Percentiles rank a stretch among this genome's conserved stretches.
Evolutionary conservation across 306 rosid genomes (phyloP).

Genomic region (Cotoneaster glaucophyllus): DNA sequence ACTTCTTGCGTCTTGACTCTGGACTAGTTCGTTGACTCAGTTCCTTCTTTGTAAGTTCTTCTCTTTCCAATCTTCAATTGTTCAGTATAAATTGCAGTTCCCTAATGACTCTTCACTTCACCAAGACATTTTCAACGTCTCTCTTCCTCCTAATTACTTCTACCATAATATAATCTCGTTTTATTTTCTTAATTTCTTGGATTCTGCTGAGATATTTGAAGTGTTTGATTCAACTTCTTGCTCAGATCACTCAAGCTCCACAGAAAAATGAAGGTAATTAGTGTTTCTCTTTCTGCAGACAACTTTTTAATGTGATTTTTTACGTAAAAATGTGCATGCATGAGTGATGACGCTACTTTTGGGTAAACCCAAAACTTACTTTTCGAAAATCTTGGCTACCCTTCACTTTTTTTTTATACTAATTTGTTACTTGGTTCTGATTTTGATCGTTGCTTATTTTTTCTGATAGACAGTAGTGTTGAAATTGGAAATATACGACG

Average conservation of each 20-base stretch:
- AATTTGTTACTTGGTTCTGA: neutral
- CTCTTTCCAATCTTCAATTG: neutral
- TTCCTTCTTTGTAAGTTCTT: neutral
- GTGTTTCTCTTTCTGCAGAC: neutral
- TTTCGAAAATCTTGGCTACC: neutral
- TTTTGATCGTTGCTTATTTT: neutral
- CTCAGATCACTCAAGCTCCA: neutral
- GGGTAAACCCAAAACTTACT: neutral
- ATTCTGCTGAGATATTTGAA: neutral
- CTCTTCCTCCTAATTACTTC: neutral
- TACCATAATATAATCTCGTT: neutral
- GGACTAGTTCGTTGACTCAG: neutral
- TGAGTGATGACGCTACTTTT: neutral
- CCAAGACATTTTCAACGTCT: neutral
- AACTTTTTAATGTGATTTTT: neutral
- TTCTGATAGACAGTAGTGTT: slow-evolving; percentile 54
- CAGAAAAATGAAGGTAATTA: slow-evolving; percentile 29
- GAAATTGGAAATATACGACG: slow-evolving; percentile 41
- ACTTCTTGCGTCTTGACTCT: neutral
- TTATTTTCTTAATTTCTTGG: neutral
- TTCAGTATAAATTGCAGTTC: neutral
- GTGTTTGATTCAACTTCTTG: neutral
- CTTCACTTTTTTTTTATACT: neutral
- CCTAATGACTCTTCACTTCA: neutral
- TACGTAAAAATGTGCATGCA: neutral